Evolutionary conservation across 768 basidiomycete genomes (phyloP).

Genomic region (Lentinula detonsa): DNA sequence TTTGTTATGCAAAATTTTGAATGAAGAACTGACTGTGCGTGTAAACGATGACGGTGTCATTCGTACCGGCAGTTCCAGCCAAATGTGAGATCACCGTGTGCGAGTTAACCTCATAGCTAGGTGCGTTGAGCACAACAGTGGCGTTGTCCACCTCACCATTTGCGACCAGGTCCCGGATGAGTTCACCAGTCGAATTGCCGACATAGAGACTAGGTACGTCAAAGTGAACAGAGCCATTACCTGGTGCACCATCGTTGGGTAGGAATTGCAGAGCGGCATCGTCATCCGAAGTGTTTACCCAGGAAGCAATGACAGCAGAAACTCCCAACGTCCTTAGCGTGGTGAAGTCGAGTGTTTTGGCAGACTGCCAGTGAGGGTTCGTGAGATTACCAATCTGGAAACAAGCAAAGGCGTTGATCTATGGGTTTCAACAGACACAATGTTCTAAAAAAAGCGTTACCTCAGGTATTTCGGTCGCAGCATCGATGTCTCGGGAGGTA

Average conservation of each 20-base stretch:
- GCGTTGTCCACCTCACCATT: constrained; percentile 15
- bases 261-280: constrained; percentile 23
- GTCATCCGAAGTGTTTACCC: constrained; percentile 22
- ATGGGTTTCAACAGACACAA: not conserved
- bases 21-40: constrained; percentile 20
- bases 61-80: constrained; percentile 12
- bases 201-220: constrained; percentile 23
- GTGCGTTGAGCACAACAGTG: constrained; percentile 24
- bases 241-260: constrained; percentile 18
- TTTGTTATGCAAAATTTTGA: not conserved
- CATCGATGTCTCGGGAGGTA: constrained; percentile 16
- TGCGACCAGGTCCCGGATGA: constrained; percentile 17
- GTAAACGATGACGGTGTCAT: constrained; percentile 20
- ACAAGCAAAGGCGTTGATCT: not conserved
- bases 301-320: constrained; percentile 19
- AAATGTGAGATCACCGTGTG: constrained; percentile 20
- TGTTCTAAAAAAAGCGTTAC: constrained; percentile 3
- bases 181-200: constrained; percentile 22
- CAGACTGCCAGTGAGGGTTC: constrained; percentile 24
- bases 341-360: constrained; percentile 21
- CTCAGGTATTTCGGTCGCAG: constrained; percentile 16
- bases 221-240: constrained; percentile 15
- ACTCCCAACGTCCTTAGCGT: constrained; percentile 16
- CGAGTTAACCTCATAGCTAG: constrained; percentile 14
- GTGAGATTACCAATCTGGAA: constrained; percentile 21